Percentiles rank a stretch among this genome's conserved stretches.
Conservation (phyloP, 2,329 filamentous ascomycete species). For the Chrysoporthe austroafricana region DNA sequence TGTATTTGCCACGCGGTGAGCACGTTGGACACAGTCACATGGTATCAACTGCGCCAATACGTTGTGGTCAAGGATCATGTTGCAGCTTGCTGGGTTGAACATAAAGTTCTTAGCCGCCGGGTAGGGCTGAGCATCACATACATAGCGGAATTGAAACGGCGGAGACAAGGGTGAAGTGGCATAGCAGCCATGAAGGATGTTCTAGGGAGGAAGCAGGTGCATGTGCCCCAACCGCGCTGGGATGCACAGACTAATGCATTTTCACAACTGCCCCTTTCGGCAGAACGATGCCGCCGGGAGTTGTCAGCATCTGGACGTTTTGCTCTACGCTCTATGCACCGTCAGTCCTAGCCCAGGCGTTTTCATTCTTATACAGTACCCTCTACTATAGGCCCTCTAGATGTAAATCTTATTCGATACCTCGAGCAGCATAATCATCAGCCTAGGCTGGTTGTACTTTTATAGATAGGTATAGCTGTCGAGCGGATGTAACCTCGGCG, state of each 20-base stretch:
- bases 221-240: no score
- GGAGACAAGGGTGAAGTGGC: no score
- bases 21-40: not conserved
- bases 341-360: not conserved
- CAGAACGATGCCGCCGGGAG: not conserved
- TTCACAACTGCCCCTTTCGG: not conserved
- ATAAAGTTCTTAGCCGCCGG: not conserved
- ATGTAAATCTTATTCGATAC: not conserved
- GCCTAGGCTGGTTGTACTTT: not conserved
- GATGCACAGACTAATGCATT: no score
- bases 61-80: not conserved
- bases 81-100: no score
- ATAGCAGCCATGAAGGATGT: no score
- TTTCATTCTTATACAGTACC: no score
- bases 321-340: not conserved
- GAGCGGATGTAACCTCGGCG: not conserved
- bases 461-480: no score
- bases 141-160: no score
- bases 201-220: no score
- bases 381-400: no score
- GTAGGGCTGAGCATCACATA: not conserved
- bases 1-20: conserved; percentile 1
- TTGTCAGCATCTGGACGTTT: not conserved
- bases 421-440: not conserved
- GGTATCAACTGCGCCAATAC: not conserved